Base-by-base conservation (phyloP, 2,329 filamentous ascomycete species). In the Claviceps cyperi region DNA sequence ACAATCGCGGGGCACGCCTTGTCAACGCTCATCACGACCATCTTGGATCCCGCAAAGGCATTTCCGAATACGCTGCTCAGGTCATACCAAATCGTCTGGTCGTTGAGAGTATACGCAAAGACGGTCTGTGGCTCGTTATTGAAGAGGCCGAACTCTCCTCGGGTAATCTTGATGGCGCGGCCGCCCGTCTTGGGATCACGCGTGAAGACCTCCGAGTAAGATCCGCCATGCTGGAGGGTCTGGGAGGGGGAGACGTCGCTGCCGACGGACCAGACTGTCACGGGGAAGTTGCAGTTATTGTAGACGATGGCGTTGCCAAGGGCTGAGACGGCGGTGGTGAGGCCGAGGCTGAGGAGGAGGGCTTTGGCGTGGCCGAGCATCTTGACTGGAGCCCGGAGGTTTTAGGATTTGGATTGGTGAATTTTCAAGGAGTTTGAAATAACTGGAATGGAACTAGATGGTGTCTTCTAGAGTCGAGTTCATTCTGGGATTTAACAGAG, bases 251-350 rank as follows among this genome's bases (percentile, higher is more conserved):
- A 57, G 50, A 67, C 53, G 19, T 51, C 14, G 50, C 53, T 52
- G 55, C 67, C 67, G 49, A 70, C 67, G 40, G 67, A 66, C 66
- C 66, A 69, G 54, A 66, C 46, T 19, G 64, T 62, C n/a, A 69
- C 65, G 40, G 58, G 50, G 48, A 58, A 55, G 37, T 43, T 19
- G 60, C 67, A 69, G 45, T 63, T 61, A 60, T 70, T 70, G 52
- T 59, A 52, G 49, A 69, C 65, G 38, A 55, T 53, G 43, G 67
- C 66, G 14, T 54, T 58, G 58, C 66, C 66, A 38, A 65, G 8
- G 11, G 55, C 50, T 17, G 47, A 52, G 36, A 53, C 52, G 17
- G 52, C 44, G 2, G 41, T 43, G 13, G 53, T 48, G 5, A 54
- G 28, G 36, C 50, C 43, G 15, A 54, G 17, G 32, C 40, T 39